A percentile compares a stretch with the other conserved stretches of the same genome.
These are phyloP conservation scores for Barnettozyma populi DNA, from an alignment of 805 yeast genomes.

Conservation along the genomic window DNA sequence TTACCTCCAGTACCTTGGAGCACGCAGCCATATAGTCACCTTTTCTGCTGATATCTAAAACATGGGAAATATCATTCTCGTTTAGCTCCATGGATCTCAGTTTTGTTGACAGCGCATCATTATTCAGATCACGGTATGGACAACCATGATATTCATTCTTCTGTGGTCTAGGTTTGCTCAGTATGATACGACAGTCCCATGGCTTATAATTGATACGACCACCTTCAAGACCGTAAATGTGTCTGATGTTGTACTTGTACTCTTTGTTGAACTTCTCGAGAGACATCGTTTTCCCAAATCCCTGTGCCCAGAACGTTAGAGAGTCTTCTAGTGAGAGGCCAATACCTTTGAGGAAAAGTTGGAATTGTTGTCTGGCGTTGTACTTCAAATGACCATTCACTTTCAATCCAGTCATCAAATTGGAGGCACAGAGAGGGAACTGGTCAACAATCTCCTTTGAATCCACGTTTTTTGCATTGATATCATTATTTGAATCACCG, in stretches of 20 bases:
- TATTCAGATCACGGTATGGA: conserved; percentile 73
- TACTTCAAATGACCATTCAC: conserved; percentile 70
- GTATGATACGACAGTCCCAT: conserved; percentile 74
- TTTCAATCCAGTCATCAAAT: conserved; percentile 57
- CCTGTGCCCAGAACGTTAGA: conserved; percentile 71
- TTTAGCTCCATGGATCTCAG: conserved; percentile 60
- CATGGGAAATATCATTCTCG: conserved; percentile 52
- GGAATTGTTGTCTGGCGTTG: conserved; percentile 79
- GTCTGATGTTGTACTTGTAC: conserved; percentile 82
- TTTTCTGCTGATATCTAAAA: conserved; percentile 61
- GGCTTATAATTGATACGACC: conserved; percentile 81
- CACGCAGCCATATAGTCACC: conserved; percentile 83
- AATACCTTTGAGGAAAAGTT: conserved; percentile 80
- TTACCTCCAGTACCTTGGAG: conserved; percentile 77
- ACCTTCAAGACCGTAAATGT: conserved; percentile 90
- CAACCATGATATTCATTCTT: conserved; percentile 83
- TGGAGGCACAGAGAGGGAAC: conserved; percentile 78
- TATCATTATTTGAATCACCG: conserved; percentile 31
- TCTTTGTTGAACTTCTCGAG: conserved; percentile 81
- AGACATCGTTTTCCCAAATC: conserved; percentile 61
- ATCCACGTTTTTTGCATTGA: conserved; percentile 59
- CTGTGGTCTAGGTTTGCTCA: conserved; percentile 64
- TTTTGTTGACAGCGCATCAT: conserved; percentile 54
- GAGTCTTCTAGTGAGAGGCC: conserved; percentile 89
- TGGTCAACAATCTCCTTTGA: conserved; percentile 49